phyloP scores from a whole-genome alignment of 208 protist species.

The Endotrypanum monterogeii region DNA sequence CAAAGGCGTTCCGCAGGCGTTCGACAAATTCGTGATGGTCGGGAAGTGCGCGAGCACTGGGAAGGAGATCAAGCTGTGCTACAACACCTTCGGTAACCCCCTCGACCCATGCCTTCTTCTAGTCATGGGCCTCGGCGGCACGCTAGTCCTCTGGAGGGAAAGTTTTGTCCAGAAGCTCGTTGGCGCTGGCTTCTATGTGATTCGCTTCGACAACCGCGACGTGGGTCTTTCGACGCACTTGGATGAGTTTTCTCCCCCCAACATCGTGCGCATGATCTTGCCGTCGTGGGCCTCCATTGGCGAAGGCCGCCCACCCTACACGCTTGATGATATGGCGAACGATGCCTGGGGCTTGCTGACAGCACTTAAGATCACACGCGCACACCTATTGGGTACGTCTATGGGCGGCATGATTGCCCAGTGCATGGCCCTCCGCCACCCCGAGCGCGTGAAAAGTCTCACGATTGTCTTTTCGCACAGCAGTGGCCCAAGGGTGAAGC shows the following conservation, averaged over 20 bases:
- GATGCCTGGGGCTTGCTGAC: constrained; percentile 64
- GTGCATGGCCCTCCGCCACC: constrained; percentile 55
- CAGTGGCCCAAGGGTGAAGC: constrained; percentile 42
- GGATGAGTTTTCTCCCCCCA: constrained; percentile 31
- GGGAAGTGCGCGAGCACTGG: constrained; percentile 51
- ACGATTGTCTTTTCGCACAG: constrained; percentile 58
- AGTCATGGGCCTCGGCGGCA: constrained; percentile 47
- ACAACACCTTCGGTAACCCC: constrained; percentile 54
- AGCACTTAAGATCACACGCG: constrained; percentile 43
- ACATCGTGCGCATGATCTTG: constrained; percentile 45
- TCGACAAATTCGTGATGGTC: constrained; percentile 54
- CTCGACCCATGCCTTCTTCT: constrained; percentile 60
- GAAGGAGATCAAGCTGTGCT: constrained; percentile 62
- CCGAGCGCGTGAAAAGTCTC: constrained; percentile 48
- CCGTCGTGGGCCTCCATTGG: constrained; percentile 49
- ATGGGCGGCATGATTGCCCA: constrained; percentile 88
- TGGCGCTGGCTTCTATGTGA: constrained; percentile 49
- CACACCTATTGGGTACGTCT: constrained; percentile 59
- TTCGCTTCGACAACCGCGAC: constrained; percentile 81
- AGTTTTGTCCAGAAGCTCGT: constrained; percentile 45
- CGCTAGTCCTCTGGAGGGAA: constrained; percentile 19
- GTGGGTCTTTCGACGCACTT: constrained; percentile 68
- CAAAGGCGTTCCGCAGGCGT: constrained; percentile 27
- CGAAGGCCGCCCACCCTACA: constrained; percentile 54
- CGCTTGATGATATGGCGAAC: constrained; percentile 64